A percentile compares a stretch with the other conserved stretches of the same genome.
Evolutionary conservation across 495 filamentous ascomycete species (phyloP).

Genomic region (Penicillium tannophilum): DNA sequence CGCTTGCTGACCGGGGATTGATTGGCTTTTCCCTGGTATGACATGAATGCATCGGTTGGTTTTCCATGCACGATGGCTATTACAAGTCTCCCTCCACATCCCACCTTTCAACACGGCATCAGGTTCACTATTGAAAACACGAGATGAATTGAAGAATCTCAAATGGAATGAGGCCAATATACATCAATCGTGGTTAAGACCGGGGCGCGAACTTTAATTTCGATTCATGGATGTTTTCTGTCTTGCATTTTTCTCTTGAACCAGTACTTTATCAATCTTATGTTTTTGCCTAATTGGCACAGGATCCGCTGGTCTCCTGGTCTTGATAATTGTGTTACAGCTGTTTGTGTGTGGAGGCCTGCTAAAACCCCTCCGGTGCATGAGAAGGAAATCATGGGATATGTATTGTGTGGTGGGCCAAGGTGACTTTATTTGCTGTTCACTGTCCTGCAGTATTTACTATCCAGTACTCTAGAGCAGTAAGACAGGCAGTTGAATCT

Average conservation of each 20-base stretch:
- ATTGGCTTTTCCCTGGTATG: conserved; percentile 10
- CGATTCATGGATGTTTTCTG: conserved; percentile 24
- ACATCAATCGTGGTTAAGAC: conserved; percentile 14
- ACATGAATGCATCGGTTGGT: conserved; percentile 11
- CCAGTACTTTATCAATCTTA: conserved; percentile 13
- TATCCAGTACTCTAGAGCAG: neutral
- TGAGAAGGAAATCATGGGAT: neutral
- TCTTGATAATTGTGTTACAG: conserved; percentile 18
- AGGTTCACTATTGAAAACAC: neutral
- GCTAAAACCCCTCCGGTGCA: neutral
- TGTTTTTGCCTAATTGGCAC: conserved; percentile 15
- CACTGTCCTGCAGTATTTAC: neutral
- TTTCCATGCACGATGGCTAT: conserved; percentile 14
- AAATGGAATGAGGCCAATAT: too few species aligned
- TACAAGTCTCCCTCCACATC: conserved; percentile 12
- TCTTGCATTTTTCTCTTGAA: conserved; percentile 12
- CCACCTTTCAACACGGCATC: conserved; percentile 22
- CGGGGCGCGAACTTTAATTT: conserved; percentile 19
- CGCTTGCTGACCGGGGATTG: neutral
- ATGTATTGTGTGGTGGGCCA: conserved; percentile 1
- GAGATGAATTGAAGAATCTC: conserved; percentile 4
- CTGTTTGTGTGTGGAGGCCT: conserved; percentile 5
- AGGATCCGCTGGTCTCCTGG: conserved; percentile 11
- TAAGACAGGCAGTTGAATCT: conserved; percentile 15
- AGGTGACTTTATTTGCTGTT: neutral